phyloP scores from a whole-genome alignment of 352 stramenopile genomes.

The Phytophthora sp. region DNA sequence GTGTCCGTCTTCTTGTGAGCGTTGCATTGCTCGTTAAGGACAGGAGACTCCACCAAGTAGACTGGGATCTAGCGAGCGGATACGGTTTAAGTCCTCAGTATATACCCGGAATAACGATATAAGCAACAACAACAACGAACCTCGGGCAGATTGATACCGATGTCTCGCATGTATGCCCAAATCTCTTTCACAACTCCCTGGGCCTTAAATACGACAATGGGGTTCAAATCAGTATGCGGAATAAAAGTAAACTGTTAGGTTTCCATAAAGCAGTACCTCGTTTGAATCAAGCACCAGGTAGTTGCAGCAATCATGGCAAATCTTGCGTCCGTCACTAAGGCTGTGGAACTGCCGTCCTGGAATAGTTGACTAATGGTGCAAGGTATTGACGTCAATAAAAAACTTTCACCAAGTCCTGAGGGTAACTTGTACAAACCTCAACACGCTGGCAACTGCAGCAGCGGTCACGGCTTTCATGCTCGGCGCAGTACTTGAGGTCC shows the following conservation, averaged over 20 bases:
- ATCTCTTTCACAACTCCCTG: conserved; percentile 61
- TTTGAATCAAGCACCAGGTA: conserved; percentile 66
- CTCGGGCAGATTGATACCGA: conserved; percentile 68
- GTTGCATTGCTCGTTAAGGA: conserved; percentile 58
- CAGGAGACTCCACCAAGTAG: conserved; percentile 64
- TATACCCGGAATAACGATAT: neutral
- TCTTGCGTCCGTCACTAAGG: conserved; percentile 68
- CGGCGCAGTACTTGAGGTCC: conserved; percentile 64
- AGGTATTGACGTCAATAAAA: neutral
- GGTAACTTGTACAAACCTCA: conserved; percentile 43
- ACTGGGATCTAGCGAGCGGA: conserved; percentile 52
- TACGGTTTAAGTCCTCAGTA: neutral
- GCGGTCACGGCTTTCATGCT: conserved; percentile 65
- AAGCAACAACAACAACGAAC: conserved; percentile 24
- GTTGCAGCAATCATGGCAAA: conserved; percentile 67
- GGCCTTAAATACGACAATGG: no score
- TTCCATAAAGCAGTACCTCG: conserved; percentile 45
- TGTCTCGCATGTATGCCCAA: conserved; percentile 71
- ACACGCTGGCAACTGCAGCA: conserved; percentile 79
- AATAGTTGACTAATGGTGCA: conserved; percentile 26
- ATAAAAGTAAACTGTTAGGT: no score
- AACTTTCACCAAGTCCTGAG: neutral
- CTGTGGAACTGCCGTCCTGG: conserved; percentile 54
- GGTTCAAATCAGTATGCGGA: no score
- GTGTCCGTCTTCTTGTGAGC: conserved; percentile 36